Evolutionary conservation across 257 asterid genomes (phyloP).

Genomic region (Petunia secreta): DNA sequence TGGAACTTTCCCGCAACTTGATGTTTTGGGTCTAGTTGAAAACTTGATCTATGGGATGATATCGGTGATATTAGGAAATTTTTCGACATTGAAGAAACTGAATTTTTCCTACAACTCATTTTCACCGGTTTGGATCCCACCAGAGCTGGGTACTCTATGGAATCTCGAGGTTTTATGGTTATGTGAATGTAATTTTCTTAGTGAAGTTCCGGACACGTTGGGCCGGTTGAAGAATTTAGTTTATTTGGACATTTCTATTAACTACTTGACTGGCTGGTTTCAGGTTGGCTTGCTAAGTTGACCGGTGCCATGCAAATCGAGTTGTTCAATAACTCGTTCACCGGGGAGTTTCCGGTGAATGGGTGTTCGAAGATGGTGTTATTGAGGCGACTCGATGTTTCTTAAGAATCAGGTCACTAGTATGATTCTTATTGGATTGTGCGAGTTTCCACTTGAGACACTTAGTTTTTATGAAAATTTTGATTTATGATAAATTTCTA

Average conservation of each 20-base stretch:
- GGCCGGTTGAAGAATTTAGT: conserved; percentile 62
- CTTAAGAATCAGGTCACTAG: conserved; percentile 81
- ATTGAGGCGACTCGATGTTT: conserved; percentile 71
- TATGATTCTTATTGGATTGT: conserved; percentile 69
- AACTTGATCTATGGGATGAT: conserved; percentile 71
- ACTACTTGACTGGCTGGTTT: conserved; percentile 65
- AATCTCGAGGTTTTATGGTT: conserved; percentile 80
- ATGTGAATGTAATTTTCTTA: conserved; percentile 66
- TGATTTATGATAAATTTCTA: conserved; percentile 63
- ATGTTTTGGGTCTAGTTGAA: conserved; percentile 76
- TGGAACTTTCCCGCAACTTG: conserved; percentile 71
- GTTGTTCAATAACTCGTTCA: conserved; percentile 78
- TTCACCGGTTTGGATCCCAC: conserved; percentile 79
- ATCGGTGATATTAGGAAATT: conserved; percentile 69
- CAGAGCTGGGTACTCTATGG: conserved; percentile 72
- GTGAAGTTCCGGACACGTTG: conserved; percentile 77
- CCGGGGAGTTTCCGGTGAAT: conserved; percentile 67
- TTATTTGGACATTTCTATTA: conserved; percentile 77
- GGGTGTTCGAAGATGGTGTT: conserved; percentile 88
- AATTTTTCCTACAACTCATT: conserved; percentile 87
- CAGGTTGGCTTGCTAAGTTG: conserved; percentile 66
- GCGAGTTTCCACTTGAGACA: conserved; percentile 81
- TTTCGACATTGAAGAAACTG: conserved; percentile 73
- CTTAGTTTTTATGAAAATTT: conserved; percentile 76
- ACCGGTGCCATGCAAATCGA: conserved; percentile 71